A percentile compares a stretch with the other conserved stretches of the same genome.
Evolutionary conservation across 495 filamentous ascomycete genomes (phyloP).

Genomic region (Podospora conica): DNA sequence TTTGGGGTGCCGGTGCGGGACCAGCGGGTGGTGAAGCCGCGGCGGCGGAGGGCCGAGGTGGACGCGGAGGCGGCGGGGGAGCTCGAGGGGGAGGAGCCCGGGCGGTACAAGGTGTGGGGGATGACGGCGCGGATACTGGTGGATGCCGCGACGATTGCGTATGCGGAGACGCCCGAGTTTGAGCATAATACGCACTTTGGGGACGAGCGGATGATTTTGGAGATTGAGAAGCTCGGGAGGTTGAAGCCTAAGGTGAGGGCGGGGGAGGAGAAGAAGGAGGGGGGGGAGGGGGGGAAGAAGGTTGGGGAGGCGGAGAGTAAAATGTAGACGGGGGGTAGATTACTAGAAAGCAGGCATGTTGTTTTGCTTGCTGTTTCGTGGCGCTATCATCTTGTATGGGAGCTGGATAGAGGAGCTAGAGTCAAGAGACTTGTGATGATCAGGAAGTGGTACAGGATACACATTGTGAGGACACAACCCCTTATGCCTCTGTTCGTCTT

Average conservation of each 20-base stretch:
- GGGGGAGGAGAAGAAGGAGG: constrained; percentile 40
- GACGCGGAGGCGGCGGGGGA: constrained; percentile 13
- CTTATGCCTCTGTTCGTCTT: too few species aligned
- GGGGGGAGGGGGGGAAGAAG: constrained; percentile 52
- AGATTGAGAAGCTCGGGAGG: constrained; percentile 54
- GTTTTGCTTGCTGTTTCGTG: background rate
- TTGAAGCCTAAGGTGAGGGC: constrained; percentile 50
- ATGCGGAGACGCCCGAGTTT: constrained; percentile 74
- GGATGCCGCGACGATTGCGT: constrained; percentile 79
- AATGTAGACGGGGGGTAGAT: constrained; percentile 29
- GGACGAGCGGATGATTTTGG: constrained; percentile 68
- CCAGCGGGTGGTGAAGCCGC: constrained; percentile 51
- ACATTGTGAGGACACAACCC: too few species aligned
- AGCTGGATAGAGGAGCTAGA: background rate
- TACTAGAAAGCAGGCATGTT: background rate
- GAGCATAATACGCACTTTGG: constrained; percentile 73
- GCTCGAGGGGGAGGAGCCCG: constrained; percentile 29
- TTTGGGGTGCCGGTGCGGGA: constrained; percentile 73
- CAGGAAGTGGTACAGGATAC: background rate
- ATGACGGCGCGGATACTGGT: constrained; percentile 88
- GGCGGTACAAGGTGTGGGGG: constrained; percentile 73
- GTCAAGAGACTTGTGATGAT: background rate
- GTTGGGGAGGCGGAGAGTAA: constrained; percentile 37
- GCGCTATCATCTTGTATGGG: background rate
- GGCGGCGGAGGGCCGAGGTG: constrained; percentile 18